These are phyloP conservation scores for Psophocarpus tetragonolobus DNA, from an alignment of 306 rosid species.

Conservation along the genomic window DNA sequence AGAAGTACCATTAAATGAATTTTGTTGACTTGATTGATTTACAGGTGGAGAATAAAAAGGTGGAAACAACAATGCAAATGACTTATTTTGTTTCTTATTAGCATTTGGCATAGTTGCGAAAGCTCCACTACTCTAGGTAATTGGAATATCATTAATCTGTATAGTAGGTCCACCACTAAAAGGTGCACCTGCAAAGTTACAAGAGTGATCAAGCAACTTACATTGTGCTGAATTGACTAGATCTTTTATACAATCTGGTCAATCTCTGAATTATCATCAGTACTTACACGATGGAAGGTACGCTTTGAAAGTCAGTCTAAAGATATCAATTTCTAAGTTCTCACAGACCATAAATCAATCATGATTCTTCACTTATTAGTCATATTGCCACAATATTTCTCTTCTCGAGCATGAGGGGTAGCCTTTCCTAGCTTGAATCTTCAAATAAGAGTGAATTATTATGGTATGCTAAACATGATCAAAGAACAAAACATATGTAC, in stretches of 20 bases:
- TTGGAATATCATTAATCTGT: conserved; percentile 51
- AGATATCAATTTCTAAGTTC: conserved; percentile 13
- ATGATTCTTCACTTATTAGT: conserved; percentile 56
- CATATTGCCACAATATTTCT: conserved; percentile 34
- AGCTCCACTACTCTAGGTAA: conserved; percentile 76
- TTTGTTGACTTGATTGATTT: conserved; percentile 27
- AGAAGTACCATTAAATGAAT: conserved; percentile 36
- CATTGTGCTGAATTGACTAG: conserved; percentile 57
- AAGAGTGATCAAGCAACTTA: conserved; percentile 65
- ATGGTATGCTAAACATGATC: conserved; percentile 29
- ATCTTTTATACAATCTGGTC: conserved; percentile 29
- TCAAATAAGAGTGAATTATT: conserved; percentile 38
- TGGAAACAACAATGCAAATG: conserved; percentile 37
- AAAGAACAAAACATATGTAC: conserved; percentile 13
- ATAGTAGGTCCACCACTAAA: conserved; percentile 37
- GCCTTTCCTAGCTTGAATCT: conserved; percentile 52
- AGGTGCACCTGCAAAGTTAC: conserved; percentile 78
- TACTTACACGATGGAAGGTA: conserved; percentile 49
- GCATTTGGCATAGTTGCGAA: conserved; percentile 65
- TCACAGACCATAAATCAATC: conserved; percentile 28
- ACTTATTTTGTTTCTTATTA: conserved; percentile 36
- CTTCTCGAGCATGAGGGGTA: conserved; percentile 31
- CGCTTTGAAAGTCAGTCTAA: conserved; percentile 12
- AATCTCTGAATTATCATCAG: conserved; percentile 35
- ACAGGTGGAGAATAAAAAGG: conserved; percentile 21